These are phyloP conservation scores for Colletotrichum chlorophyti DNA, from an alignment of 2,329 filamentous ascomycete genomes.

Conservation along the genomic window DNA sequence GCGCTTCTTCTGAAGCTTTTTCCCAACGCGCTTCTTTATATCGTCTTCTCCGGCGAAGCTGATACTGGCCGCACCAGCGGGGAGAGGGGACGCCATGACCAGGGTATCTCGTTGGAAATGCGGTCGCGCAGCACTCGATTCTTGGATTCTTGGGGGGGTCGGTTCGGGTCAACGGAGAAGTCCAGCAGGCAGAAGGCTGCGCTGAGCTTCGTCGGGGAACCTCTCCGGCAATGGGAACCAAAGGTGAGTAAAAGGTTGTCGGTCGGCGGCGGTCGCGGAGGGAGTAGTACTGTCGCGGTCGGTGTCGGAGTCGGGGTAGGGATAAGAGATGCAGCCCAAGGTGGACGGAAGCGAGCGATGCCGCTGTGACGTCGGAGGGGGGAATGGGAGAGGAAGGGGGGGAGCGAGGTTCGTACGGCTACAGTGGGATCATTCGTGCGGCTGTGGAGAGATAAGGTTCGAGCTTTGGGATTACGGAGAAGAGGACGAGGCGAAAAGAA, in stretches of 20 bases:
- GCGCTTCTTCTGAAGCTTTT: slow-evolving; percentile 53
- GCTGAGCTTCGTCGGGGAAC: too few relatives aligned
- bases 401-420: background rate
- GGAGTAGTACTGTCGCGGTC: too few relatives aligned
- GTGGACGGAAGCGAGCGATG: background rate
- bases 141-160: too few relatives aligned
- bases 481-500: background rate
- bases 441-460: slow-evolving; percentile 21
- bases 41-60: slow-evolving; percentile 44
- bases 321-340: slow-evolving; percentile 3
- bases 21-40: slow-evolving; percentile 45
- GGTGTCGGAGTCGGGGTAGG: too few relatives aligned
- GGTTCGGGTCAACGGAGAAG: too few relatives aligned
- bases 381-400: background rate
- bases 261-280: too few relatives aligned
- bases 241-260: too few relatives aligned
- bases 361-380: slow-evolving; percentile 5
- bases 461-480: background rate
- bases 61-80: slow-evolving; percentile 28
- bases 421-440: slow-evolving; percentile 24
- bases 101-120: slow-evolving; percentile 19
- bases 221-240: too few relatives aligned
- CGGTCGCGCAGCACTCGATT: slow-evolving; percentile 4
- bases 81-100: slow-evolving; percentile 17
- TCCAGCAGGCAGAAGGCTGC: too few relatives aligned